phyloP scores from a whole-genome alignment of 495 filamentous ascomycete genomes.

The Astrothelium subdiscretum region DNA sequence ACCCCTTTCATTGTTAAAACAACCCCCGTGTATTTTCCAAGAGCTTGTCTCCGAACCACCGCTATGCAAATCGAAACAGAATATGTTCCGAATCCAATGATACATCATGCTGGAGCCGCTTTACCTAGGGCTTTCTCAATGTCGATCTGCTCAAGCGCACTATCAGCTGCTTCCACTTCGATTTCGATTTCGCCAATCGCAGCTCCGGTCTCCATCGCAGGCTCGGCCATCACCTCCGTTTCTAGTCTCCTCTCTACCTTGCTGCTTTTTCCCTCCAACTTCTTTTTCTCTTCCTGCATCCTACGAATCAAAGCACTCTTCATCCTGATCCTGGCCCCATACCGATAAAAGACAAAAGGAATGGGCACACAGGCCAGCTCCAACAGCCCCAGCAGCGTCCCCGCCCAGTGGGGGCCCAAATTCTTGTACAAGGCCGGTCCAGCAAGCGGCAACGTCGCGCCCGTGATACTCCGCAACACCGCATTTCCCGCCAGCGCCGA shows the following conservation, averaged over 20 bases:
- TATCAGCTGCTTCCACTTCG: not conserved
- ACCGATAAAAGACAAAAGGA: constrained; percentile 66
- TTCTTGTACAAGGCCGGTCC: constrained; percentile 58
- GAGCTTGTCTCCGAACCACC: not conserved
- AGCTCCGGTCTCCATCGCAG: constrained; percentile 12
- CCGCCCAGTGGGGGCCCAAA: constrained; percentile 69
- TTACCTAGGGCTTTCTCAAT: constrained; percentile 7
- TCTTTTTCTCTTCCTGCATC: constrained; percentile 61
- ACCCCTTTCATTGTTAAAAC: not conserved
- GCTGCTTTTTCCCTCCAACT: constrained; percentile 37
- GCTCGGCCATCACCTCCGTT: constrained; percentile 12
- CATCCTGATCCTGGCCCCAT: constrained; percentile 55
- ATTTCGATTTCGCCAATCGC: constrained; percentile 12
- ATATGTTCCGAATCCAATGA: not conserved
- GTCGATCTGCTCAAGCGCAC: not conserved
- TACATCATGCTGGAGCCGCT: not conserved
- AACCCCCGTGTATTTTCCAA: not conserved
- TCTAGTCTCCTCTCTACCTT: constrained; percentile 18
- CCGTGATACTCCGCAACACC: constrained; percentile 54
- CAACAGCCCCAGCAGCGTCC: constrained; percentile 58
- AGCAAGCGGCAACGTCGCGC: constrained; percentile 61
- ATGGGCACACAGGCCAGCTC: constrained; percentile 65
- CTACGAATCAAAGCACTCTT: constrained; percentile 52
- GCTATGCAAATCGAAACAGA: not conserved
- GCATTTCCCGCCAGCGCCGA: constrained; percentile 68